Conservation (phyloP, 169 alveolate genomes). For the Perkinsus marinus region DNA sequence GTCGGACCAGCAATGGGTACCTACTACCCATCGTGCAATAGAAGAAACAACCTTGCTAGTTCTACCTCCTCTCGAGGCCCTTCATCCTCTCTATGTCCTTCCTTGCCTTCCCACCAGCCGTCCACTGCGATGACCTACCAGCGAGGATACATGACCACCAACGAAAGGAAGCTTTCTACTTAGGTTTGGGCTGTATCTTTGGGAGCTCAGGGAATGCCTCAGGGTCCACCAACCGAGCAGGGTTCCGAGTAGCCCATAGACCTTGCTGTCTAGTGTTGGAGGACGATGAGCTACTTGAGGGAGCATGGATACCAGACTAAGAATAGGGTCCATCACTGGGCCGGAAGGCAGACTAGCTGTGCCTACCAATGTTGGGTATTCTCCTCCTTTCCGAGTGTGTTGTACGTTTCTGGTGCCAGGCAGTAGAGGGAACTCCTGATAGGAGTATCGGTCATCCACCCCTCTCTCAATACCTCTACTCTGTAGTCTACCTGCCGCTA, state of each 20-base stretch:
- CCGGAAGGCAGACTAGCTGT: no score
- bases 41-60: background rate
- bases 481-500: background rate
- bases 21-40: background rate
- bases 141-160: background rate
- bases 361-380: background rate
- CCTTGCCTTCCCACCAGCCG: background rate
- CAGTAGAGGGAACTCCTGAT: background rate
- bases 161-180: background rate
- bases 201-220: background rate
- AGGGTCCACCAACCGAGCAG: background rate
- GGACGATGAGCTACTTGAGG: background rate
- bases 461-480: background rate
- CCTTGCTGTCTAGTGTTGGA: background rate
- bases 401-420: background rate
- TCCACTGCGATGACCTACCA: background rate
- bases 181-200: background rate
- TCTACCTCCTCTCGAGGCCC: background rate
- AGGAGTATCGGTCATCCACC: background rate
- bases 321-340: no score
- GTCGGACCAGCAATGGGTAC: background rate
- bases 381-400: background rate
- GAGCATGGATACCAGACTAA: background rate
- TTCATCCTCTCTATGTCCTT: background rate
- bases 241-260: background rate